A percentile compares a stretch with the other conserved stretches of the same genome.
Evolutionary conservation across 306 rosid species (phyloP).

Genomic region (Hippophae gyantsensis): DNA sequence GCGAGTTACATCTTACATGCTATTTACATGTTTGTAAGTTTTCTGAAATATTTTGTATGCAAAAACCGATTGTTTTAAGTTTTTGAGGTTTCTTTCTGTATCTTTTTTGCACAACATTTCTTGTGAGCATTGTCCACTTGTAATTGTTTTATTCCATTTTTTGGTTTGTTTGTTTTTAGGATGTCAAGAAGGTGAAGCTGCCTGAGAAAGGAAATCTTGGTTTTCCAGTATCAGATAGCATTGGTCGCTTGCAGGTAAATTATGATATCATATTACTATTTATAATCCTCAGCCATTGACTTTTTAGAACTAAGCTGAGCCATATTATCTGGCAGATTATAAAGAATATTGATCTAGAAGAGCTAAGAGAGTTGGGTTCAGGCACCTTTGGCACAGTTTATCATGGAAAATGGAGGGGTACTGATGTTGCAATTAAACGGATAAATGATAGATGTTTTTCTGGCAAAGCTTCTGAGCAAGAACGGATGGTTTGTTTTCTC

Average conservation of each 20-base stretch:
- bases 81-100: not conserved
- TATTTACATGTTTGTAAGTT: too few relatives aligned
- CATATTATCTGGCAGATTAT: constrained; percentile 44
- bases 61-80: too few relatives aligned
- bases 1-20: not conserved
- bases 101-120: not conserved
- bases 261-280: constrained; percentile 10
- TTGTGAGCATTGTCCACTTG: not conserved
- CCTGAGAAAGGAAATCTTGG: constrained; percentile 48
- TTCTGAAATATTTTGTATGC: too few relatives aligned
- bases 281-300: constrained; percentile 10
- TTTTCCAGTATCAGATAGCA: constrained; percentile 47
- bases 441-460: constrained; percentile 84
- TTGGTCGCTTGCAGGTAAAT: constrained; percentile 75
- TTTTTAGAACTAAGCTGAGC: constrained; percentile 6
- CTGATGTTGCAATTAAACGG: constrained; percentile 88
- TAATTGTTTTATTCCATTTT: constrained; percentile 2
- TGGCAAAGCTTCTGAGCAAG: constrained; percentile 87
- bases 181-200: constrained; percentile 31
- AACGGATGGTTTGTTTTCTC: constrained; percentile 61
- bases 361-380: constrained; percentile 69
- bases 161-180: constrained; percentile 28
- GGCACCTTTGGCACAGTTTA: constrained; percentile 90
- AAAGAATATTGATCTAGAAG: constrained; percentile 77
- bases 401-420: constrained; percentile 97